Evolutionary conservation across 495 filamentous ascomycete genomes (phyloP).

Genomic region (Xylaria castorea): DNA sequence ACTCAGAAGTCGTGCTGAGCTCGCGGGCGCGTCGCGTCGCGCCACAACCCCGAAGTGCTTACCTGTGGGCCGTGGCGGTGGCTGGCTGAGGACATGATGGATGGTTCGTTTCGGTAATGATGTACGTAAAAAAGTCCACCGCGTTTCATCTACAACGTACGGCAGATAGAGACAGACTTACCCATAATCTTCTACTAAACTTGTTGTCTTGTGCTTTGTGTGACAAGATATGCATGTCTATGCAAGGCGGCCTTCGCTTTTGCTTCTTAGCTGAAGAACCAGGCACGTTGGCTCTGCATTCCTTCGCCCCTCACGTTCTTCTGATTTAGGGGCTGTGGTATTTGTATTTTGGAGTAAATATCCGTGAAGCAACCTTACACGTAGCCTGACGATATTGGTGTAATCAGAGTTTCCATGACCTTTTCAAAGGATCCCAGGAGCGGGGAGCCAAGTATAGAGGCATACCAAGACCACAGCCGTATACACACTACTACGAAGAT

Average conservation of each 20-base stretch:
- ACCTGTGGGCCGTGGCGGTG: constrained; percentile 10
- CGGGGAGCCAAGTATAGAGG: background rate
- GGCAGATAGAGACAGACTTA: background rate
- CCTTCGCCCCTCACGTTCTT: background rate
- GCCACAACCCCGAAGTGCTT: constrained; percentile 1
- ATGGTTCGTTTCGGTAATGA: constrained; percentile 9
- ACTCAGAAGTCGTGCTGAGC: background rate
- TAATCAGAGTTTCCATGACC: background rate
- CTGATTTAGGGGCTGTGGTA: background rate
- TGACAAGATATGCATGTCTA: background rate
- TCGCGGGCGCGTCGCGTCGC: background rate
- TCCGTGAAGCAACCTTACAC: background rate
- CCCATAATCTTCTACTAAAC: background rate
- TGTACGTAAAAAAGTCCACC: constrained; percentile 9
- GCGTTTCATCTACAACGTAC: background rate
- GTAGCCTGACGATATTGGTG: background rate
- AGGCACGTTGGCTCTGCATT: background rate
- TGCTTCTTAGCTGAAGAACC: background rate
- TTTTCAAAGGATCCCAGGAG: constrained; percentile 2
- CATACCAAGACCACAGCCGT: background rate
- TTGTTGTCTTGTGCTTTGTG: background rate
- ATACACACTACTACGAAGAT: background rate
- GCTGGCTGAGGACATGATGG: constrained; percentile 12
- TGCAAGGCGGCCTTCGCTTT: background rate
- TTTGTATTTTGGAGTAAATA: background rate